These are phyloP conservation scores for Lepidopterella palustris DNA, from an alignment of 495 filamentous ascomycete species.

Conservation along the genomic window DNA sequence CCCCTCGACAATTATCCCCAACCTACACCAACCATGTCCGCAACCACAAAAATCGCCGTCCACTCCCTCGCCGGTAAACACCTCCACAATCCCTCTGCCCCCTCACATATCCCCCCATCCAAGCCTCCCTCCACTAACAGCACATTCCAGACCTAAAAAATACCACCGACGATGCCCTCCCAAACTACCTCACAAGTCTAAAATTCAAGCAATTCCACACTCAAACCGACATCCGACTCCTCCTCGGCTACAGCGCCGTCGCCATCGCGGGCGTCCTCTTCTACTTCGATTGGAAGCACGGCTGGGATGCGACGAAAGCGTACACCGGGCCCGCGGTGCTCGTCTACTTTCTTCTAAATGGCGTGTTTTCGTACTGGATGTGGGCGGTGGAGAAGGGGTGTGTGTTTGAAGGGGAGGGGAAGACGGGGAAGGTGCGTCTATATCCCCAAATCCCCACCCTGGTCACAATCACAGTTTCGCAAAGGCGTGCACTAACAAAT, in stretches of 20 bases:
- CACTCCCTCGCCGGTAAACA: conserved; percentile 58
- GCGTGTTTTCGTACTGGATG: conserved; percentile 76
- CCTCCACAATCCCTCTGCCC: conserved; percentile 4
- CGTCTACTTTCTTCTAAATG: conserved; percentile 75
- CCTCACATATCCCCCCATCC: not conserved
- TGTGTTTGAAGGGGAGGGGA: conserved; percentile 66
- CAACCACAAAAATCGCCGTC: conserved; percentile 51
- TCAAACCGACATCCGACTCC: conserved; percentile 74
- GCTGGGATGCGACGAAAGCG: conserved; percentile 75
- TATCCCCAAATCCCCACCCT: not conserved
- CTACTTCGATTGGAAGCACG: conserved; percentile 82
- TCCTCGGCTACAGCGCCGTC: conserved; percentile 77
- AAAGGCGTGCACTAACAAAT: too few relatives aligned
- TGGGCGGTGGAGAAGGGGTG: conserved; percentile 73
- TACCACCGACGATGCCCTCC: conserved; percentile 87
- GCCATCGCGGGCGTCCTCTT: conserved; percentile 72
- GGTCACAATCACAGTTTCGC: not conserved
- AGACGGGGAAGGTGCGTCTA: conserved; percentile 49
- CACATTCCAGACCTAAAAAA: conserved; percentile 76
- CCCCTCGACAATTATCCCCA: conserved; percentile 38
- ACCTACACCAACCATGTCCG: conserved; percentile 13
- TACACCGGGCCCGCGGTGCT: conserved; percentile 70
- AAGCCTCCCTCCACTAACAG: conserved; percentile 1
- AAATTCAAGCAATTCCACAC: conserved; percentile 73
- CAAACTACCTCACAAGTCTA: conserved; percentile 83